Percentiles rank a stretch among this genome's conserved stretches.
Evolutionary conservation across 1,139 yeast genomes (phyloP).

Genomic region (Kurtzmaniella quercitrusa): DNA sequence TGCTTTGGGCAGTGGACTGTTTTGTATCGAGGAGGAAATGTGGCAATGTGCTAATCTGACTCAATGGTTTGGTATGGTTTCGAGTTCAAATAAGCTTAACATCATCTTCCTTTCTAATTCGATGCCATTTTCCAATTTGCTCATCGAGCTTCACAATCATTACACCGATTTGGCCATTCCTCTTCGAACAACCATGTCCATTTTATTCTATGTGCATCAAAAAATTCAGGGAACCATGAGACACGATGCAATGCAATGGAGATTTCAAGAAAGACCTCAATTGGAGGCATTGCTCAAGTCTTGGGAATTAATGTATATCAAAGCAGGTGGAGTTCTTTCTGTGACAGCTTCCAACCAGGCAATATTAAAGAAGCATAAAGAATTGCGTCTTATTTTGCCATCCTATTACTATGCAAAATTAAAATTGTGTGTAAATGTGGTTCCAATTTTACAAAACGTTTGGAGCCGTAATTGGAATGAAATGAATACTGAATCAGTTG

Average conservation of each 20-base stretch:
- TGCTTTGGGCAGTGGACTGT: conserved; percentile 69
- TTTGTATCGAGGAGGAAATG: conserved; percentile 63
- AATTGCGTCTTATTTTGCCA: conserved; percentile 62
- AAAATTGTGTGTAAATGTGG: conserved; percentile 53
- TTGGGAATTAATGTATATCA: conserved; percentile 62
- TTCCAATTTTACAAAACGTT: conserved; percentile 53
- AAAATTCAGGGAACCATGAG: conserved; percentile 40
- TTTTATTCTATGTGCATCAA: conserved; percentile 72
- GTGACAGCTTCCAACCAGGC: conserved; percentile 51
- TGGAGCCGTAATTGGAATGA: conserved; percentile 62
- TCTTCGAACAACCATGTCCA: conserved; percentile 55
- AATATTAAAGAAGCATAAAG: conserved; percentile 48
- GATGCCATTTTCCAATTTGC: conserved; percentile 23
- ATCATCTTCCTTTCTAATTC: not conserved
- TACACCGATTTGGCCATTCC: conserved; percentile 42
- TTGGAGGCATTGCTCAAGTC: conserved; percentile 51
- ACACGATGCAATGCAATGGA: conserved; percentile 42
- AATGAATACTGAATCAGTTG: conserved; percentile 45
- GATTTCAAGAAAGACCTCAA: conserved; percentile 54
- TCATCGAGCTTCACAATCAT: conserved; percentile 46
- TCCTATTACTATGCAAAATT: conserved; percentile 60
- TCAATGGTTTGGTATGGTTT: conserved; percentile 48
- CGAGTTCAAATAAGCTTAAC: conserved; percentile 7
- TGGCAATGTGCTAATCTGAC: conserved; percentile 60
- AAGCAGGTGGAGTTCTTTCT: conserved; percentile 57